Evolutionary conservation across 148 eudicot genomes (phyloP), one percentile per base, ranked within the genome.

Genomic region (Amaranthus cruentus): DNA sequence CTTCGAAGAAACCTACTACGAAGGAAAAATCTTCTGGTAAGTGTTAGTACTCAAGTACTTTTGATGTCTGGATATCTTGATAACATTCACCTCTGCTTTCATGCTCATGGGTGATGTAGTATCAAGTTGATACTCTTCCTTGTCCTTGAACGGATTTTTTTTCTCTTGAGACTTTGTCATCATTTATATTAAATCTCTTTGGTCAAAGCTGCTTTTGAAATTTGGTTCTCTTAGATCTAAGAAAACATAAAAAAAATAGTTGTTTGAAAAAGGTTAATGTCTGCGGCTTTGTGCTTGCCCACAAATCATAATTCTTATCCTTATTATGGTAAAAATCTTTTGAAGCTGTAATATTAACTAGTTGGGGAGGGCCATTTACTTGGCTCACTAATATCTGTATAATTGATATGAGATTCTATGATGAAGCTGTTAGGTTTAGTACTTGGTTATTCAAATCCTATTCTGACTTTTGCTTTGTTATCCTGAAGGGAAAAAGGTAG

Each of bases 1-100:
- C 87, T 66, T 80, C 96, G 38, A 90, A 88, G 86, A 87, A 85
- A 78, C 77, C 92, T 70, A 66, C 86, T 73, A 62, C 87, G 5
- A 85, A 78, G 78, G 96, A 86, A 66, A 88, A 86, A 75, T 66
- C 38, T 28, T 28, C 79, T 43, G 96, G 97, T 91, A 72, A 81
- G 71, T 57, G 47, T 53, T 66, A 15, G 61, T 60, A 47, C 9
- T 52, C 38, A 43, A 57, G 50, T 12, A n/a, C 52, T 47, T 14
- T 6, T 78, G 7, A 42, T 68, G 43, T 59, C 49, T 54, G 3
- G 3, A 48, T 54, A 55, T n/a, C 66, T 14, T 44, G 6, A 43
- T 13, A 15, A 48, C 51, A 55, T 53, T 28, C 47, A 60, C 50
- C 21, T 62, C 44, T 49, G 44, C 59, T 62, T 63, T 48, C 60